Evolutionary conservation across 192 early-diverging fungal species (phyloP), one percentile per base, ranked within the genome.

Genomic region (Podila minutissima): DNA sequence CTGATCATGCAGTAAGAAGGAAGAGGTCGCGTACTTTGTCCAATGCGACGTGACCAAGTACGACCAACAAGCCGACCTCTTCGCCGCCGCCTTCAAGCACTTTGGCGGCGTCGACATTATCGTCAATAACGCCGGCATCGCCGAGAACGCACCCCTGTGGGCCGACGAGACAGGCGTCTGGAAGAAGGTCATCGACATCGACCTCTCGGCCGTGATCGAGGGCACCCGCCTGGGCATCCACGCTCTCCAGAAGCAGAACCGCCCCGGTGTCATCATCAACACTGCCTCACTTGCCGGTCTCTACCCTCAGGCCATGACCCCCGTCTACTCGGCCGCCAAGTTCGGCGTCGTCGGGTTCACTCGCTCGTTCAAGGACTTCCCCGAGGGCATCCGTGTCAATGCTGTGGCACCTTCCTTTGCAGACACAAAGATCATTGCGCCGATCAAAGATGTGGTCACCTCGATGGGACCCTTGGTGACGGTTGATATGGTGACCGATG

Each of bases 281-380:
- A 92, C 91, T 0, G 91, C 94, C 2, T 93, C 92, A 9, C 86
- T 93, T 63, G 92, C 93, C 48, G 94, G 92, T 1, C 83, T 92
- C 26, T 84, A 84, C 62, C 87, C 88, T 1, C 60, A 83, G n/a
- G 71, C 85, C 22, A 77, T 78, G 35, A 88, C 89, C 51, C 93
- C 93, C 3, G 88, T 93, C 10, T 96, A 96, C 76, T 88, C 88
- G 9, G 93, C 93, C 0, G 91, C 92, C 29, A 95, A 95, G 84
- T 90, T 86, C 59, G 94, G 90, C 19, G 89, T 95, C 15, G 88
- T 88, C 19, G 87, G 88, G 35, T 91, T 94, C 60, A 89, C 90
- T 0, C 78, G 84, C 1, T 87, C 86, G n/a, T 75, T 84, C 2
- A 87, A 86, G 26, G 64, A 87, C 37, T 79, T 82, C 4, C 41